These are phyloP conservation scores for Euphorbia lathyris DNA, from an alignment of 345 rosid genomes.

Conservation along the genomic window DNA sequence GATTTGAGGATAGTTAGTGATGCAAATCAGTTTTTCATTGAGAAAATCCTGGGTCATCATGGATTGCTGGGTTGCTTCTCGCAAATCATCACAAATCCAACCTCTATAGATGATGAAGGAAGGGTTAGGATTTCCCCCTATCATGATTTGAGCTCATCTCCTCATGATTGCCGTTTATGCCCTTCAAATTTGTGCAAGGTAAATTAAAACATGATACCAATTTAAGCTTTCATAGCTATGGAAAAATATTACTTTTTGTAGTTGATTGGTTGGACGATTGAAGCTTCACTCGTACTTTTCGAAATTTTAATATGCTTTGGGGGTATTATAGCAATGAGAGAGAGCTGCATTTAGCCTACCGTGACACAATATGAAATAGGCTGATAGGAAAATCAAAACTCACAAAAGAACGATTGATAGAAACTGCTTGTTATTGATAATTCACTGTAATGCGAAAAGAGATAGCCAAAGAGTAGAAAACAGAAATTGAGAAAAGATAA, in stretches of 20 bases:
- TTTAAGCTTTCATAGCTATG: not conserved
- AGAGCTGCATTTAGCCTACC: not conserved
- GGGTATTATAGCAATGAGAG: not conserved
- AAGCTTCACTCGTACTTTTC: not conserved
- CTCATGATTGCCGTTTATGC: conserved; percentile 61
- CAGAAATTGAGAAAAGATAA: too few relatives aligned
- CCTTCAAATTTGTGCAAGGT: conserved; percentile 86
- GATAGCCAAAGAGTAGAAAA: too few relatives aligned
- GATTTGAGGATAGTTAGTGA: conserved; percentile 78
- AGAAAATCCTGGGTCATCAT: conserved; percentile 66
- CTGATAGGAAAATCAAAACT: too few relatives aligned
- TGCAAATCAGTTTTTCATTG: conserved; percentile 75
- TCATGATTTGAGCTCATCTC: conserved; percentile 38
- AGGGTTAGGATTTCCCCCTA: conserved; percentile 57
- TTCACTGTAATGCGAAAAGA: too few relatives aligned
- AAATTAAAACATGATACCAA: not conserved
- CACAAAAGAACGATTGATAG: too few relatives aligned
- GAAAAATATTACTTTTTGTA: not conserved
- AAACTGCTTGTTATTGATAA: too few relatives aligned
- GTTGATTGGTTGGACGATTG: not conserved
- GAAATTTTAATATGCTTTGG: not conserved
- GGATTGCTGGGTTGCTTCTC: conserved; percentile 62
- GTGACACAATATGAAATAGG: not conserved
- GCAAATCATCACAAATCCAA: conserved; percentile 56
- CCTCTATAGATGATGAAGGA: conserved; percentile 45